Evolutionary conservation across 495 filamentous ascomycete genomes (phyloP), one percentile per base, ranked within the genome.

Genomic region (Penicillium pancosmium): DNA sequence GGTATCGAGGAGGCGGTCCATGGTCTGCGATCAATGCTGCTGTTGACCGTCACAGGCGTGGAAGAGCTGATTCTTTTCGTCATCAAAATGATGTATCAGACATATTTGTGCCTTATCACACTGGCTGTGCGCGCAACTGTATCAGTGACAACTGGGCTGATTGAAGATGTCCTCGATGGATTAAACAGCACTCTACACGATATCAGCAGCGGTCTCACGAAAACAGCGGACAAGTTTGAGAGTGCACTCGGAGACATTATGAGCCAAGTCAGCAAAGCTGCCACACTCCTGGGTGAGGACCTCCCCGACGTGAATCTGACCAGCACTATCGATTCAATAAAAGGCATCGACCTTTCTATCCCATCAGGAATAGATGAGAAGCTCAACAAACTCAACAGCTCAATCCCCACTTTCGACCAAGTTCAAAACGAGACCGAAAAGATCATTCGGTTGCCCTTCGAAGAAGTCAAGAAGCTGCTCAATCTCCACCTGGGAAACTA

Each of bases 61-160:
- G 90, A 96, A 75, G 86, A 90, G 68, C 84, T 98, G 18, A 84
- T 98, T 49, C 77, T 97, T 54, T 98, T 98, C 74, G 78, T 91
- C 65, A 87, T 98, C 73, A 90, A 94, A 70, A 84, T 96, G 76
- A 82, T 96, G 75, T 91, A 90, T 34, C 86, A 85, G 49, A 96
- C 91, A 5, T 97, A 95, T 67, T 79, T 91, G 56, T 98, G 94
- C 66, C 78, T 98, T 23, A 89, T 92, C 65, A 87, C 87, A 11
- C 79, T 96, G 61, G 88, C 89, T 12, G 84, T 97, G 43, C 80
- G 86, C 53, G 91, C 91, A 49, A 89, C 84, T 62, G 77, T 96
- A 44, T 83, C 89, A 31, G 86, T 84, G 34, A 87, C 88, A 0
- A 74, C 90, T 44, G 74, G 81, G 36, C 76, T 91, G 35, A 82